phyloP scores from a whole-genome alignment of 2,329 filamentous ascomycete species.

The Aspergillus terreus region DNA sequence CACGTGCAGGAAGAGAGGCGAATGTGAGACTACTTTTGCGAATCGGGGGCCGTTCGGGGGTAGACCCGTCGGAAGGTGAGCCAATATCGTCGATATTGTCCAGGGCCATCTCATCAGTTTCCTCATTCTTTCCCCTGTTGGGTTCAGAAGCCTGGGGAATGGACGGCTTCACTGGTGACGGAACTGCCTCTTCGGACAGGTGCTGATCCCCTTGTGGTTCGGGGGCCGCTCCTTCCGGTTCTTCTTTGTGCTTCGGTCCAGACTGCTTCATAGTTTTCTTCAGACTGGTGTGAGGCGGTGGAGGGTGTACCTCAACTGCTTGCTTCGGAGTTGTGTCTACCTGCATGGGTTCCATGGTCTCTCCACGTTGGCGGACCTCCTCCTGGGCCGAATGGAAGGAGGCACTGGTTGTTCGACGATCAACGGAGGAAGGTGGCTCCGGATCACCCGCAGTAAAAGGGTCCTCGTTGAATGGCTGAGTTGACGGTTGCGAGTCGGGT shows the following conservation, averaged over 20 bases:
- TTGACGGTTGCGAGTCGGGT: conserved; percentile 29
- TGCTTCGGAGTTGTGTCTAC: conserved; percentile 24
- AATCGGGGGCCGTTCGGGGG: conserved; percentile 60
- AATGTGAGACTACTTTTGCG: conserved; percentile 96
- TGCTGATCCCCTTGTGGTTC: conserved; percentile 8
- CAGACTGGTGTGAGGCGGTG: background rate
- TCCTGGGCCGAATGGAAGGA: conserved; percentile 48
- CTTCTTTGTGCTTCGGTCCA: conserved; percentile 7
- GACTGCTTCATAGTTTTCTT: background rate
- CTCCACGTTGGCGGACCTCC: conserved; percentile 29
- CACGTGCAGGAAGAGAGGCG: conserved; percentile 83
- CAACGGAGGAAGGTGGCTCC: conserved; percentile 23
- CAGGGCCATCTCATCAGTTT: conserved; percentile 30
- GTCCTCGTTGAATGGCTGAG: conserved; percentile 31
- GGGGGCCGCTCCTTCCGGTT: background rate
- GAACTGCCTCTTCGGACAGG: conserved; percentile 4
- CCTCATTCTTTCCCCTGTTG: conserved; percentile 17
- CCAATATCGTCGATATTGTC: conserved; percentile 44
- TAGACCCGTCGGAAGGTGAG: conserved; percentile 46
- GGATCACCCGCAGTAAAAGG: conserved; percentile 13
- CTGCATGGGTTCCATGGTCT: conserved; percentile 37
- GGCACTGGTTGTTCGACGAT: conserved; percentile 39
- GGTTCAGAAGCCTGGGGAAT: conserved; percentile 8
- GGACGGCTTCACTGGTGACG: conserved; percentile 16
- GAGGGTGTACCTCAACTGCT: conserved; percentile 14